Evolutionary conservation across 2,329 filamentous ascomycete species (phyloP).

Genomic region (Fusarium sp.): DNA sequence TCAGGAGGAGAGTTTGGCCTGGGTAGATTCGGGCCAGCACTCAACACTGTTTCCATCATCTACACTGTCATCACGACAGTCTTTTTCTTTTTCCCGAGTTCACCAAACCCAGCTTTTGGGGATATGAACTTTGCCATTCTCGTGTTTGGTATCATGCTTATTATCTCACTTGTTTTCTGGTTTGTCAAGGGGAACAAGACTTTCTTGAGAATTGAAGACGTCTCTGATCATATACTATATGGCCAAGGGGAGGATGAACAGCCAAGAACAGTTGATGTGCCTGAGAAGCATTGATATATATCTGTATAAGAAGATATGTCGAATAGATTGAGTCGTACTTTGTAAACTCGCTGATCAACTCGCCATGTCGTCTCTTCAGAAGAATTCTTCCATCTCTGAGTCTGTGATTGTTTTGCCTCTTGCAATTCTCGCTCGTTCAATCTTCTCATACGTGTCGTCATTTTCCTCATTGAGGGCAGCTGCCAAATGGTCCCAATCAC

Average conservation of each 20-base stretch:
- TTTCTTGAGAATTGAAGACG: conserved; percentile 48
- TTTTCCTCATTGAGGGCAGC: neutral
- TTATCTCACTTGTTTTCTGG: conserved; percentile 62
- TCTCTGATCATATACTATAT: conserved; percentile 21
- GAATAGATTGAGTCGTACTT: neutral
- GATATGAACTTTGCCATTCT: conserved; percentile 69
- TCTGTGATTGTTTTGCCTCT: accelerated
- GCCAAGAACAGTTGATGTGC: neutral
- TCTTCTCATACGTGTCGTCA: accelerated
- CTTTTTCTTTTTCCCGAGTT: conserved; percentile 64
- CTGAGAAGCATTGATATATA: conserved; percentile 3
- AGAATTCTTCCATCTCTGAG: neutral
- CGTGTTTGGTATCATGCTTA: conserved; percentile 64
- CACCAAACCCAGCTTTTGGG: conserved; percentile 55
- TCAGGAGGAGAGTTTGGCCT: conserved; percentile 56
- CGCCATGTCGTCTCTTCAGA: accelerated
- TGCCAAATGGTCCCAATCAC: conserved; percentile 1
- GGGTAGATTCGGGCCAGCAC: conserved; percentile 55
- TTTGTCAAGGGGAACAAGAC: conserved; percentile 55
- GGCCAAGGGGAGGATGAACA: conserved; percentile 2
- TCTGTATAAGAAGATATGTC: accelerated
- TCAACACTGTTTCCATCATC: conserved; percentile 60
- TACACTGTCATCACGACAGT: conserved; percentile 64
- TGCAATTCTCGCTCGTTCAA: neutral
- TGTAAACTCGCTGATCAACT: no score